Conservation (phyloP, 768 basidiomycete genomes). For the Mycena rosella region DNA sequence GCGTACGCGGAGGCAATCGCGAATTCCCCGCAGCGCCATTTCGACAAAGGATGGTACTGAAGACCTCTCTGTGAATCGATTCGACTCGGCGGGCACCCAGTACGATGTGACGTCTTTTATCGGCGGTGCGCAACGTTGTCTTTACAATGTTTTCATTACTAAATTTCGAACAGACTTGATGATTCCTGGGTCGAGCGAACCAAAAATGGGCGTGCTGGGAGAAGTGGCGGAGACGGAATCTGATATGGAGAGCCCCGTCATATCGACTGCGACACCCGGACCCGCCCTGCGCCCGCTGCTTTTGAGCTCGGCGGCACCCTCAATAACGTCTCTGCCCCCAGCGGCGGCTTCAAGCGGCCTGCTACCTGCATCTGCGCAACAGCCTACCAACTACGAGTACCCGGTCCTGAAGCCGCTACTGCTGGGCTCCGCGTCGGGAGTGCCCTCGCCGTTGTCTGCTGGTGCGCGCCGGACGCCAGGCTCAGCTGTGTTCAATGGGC, state of each 20-base stretch:
- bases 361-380: constrained; percentile 14
- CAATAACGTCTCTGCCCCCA: constrained; percentile 30
- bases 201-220: constrained; percentile 7
- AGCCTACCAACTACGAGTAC: constrained; percentile 27
- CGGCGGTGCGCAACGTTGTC: constrained; percentile 51
- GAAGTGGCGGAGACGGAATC: constrained; percentile 38
- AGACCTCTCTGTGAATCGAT: constrained; percentile 35
- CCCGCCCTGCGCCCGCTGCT: constrained; percentile 31
- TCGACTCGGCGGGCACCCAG: constrained; percentile 63
- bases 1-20: constrained; percentile 26
- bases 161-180: constrained; percentile 39
- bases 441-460: constrained; percentile 40
- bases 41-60: constrained; percentile 12
- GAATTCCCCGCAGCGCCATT: constrained; percentile 27
- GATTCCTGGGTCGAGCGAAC: constrained; percentile 33
- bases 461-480: constrained; percentile 25
- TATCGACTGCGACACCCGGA: constrained; percentile 11
- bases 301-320: constrained; percentile 18
- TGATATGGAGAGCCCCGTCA: constrained; percentile 31
- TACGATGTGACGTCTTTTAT: constrained; percentile 86
- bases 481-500: not conserved
- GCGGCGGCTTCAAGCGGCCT: constrained; percentile 22
- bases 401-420: constrained; percentile 46
- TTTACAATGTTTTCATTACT: not conserved
- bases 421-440: constrained; percentile 46